Evolutionary conservation across 768 basidiomycete species (phyloP).

Genomic region (Mycena crocata): DNA sequence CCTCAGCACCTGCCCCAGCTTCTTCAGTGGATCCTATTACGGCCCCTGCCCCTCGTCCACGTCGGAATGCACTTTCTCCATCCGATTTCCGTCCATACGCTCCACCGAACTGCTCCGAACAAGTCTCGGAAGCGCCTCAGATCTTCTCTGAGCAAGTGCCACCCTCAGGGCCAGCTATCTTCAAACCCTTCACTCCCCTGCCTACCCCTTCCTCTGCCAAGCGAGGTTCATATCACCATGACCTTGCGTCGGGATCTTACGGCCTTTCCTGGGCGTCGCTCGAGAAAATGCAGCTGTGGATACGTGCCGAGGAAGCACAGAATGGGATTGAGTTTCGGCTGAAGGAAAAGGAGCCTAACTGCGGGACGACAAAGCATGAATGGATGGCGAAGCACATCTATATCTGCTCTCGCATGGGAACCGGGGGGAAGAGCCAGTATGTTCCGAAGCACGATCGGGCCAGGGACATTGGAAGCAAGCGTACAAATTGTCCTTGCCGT

Average conservation of each 20-base stretch:
- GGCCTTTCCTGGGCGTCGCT: not conserved
- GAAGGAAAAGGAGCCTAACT: constrained; percentile 17
- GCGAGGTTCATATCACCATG: constrained; percentile 1
- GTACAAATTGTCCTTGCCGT: not conserved
- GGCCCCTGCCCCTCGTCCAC: no score
- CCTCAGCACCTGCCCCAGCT: no score
- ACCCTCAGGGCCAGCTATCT: not conserved
- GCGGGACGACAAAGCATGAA: not conserved
- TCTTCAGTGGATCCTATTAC: no score
- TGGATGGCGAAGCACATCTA: constrained; percentile 14
- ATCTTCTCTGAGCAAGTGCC: not conserved
- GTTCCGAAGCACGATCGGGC: not conserved
- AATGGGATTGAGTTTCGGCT: not conserved
- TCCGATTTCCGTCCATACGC: no score
- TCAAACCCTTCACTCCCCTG: not conserved
- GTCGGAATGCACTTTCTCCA: no score
- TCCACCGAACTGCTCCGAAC: no score
- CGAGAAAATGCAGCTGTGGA: not conserved
- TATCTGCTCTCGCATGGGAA: constrained; percentile 12
- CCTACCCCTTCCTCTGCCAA: not conserved
- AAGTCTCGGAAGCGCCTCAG: not conserved
- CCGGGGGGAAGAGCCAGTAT: constrained; percentile 16
- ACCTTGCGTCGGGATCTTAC: not conserved
- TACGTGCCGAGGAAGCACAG: not conserved
- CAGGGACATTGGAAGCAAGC: not conserved